Evolutionary conservation across 2,329 filamentous ascomycete genomes (phyloP).

Genomic region (Beauveria pseudobassiana): DNA sequence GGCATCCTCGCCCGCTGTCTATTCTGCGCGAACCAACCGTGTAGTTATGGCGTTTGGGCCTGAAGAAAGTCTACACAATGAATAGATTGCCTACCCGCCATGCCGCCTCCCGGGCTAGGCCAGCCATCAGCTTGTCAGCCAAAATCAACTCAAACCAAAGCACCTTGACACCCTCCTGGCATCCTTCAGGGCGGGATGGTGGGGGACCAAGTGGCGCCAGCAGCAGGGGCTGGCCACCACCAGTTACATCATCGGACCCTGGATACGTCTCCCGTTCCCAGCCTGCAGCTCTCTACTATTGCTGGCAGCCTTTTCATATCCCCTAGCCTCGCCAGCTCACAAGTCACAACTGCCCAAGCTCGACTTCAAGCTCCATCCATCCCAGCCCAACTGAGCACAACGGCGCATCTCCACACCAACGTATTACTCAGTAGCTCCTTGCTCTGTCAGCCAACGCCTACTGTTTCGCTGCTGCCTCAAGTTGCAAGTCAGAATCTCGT

Average conservation of each 20-base stretch:
- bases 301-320: neutral
- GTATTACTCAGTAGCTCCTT: neutral
- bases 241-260: conserved; percentile 7
- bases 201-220: neutral
- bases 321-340: neutral
- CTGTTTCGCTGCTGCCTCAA: neutral
- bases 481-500: neutral
- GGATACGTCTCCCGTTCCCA: neutral
- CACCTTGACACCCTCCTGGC: neutral
- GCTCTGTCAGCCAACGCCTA: neutral
- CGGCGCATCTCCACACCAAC: neutral
- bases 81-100: neutral
- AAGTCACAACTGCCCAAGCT: neutral
- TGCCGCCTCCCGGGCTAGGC: neutral
- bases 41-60: neutral
- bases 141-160: neutral
- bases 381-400: neutral
- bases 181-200: neutral
- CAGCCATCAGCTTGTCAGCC: neutral
- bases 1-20: neutral
- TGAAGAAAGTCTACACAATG: neutral
- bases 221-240: neutral
- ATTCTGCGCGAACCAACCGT: neutral
- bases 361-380: neutral
- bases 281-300: neutral